Evolutionary conservation across 2,329 filamentous ascomycete species (phyloP), one percentile per base, ranked within the genome.

Genomic region (Leptodontidium sp.): DNA sequence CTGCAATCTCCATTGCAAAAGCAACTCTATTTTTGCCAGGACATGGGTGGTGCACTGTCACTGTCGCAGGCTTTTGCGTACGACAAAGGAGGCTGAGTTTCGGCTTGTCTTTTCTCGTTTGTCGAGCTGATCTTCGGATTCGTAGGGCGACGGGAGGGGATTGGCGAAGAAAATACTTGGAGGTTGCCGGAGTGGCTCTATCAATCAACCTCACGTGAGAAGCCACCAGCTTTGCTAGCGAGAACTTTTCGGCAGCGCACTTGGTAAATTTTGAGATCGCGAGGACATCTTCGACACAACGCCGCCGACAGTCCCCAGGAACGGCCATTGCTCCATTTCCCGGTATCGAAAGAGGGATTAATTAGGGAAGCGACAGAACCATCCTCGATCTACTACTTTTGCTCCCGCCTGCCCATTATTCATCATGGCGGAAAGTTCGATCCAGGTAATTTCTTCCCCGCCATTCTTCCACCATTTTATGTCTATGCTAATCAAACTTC

Each of bases 381-480:
- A 11, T 47, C 15, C 21, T 45, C 21, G 21, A 61, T 17, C 24
- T n/a, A 47, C 6, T 26, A 8, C 50, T 35, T 4, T 32, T 3
- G 26, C 38, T 26, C 38, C 50, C n/a, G 32, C 38, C 40, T 38
- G 5, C 17, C 6, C 14, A n/a, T 17, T 4, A 1, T 29, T n/a
- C 50, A 65, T 67, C 50, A 79, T 79, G 78, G 77, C 76, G 59
- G 78, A 79, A 57, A 77, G 74, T 65, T 75, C 76, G 5, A 72
- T 79, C 45, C 71, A 75, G 72, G 77, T 79, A 72, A 38, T 65
- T 68, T 70, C 35, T 71, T 71, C 72, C 72, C 74, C 75, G 68
- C 74, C 35, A 59, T 59, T 17, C 67, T 72, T 70, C 68, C 53
- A 40, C 45, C 49, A 55, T 68, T 66, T 29, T 49, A 26, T 26